phyloP scores from a whole-genome alignment of 2,329 filamentous ascomycete genomes.

The Neocucurbitaria cava region DNA sequence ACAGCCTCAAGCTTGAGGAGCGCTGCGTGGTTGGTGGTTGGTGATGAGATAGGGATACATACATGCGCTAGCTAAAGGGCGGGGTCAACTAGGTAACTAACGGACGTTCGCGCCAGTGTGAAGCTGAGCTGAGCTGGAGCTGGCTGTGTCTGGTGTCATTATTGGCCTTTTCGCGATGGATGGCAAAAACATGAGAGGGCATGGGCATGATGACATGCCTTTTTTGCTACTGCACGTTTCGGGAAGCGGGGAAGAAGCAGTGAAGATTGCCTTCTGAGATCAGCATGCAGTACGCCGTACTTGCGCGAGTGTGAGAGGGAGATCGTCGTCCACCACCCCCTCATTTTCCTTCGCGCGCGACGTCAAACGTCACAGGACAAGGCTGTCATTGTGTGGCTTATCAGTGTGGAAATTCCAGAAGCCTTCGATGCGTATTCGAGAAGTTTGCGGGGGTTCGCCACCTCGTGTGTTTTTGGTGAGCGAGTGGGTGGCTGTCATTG shows the following conservation, averaged over 20 bases:
- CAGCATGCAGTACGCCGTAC: too few species aligned
- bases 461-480: background rate
- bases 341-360: background rate
- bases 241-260: too few species aligned
- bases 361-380: constrained; percentile 1
- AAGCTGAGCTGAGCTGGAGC: too few species aligned
- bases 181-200: background rate
- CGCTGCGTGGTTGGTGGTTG: background rate
- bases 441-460: background rate
- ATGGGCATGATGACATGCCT: background rate
- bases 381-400: background rate
- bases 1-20: background rate
- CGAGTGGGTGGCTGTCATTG: too few species aligned
- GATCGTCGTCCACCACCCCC: background rate
- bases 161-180: too few species aligned
- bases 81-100: background rate
- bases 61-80: background rate
- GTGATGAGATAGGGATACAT: background rate
- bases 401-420: background rate
- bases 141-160: too few species aligned
- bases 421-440: background rate
- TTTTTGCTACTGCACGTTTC: too few species aligned
- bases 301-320: too few species aligned
- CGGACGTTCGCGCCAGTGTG: too few species aligned
- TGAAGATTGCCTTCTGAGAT: too few species aligned